Evolutionary conservation across 257 asterid species (phyloP).

Genomic region (Petrea volubilis): DNA sequence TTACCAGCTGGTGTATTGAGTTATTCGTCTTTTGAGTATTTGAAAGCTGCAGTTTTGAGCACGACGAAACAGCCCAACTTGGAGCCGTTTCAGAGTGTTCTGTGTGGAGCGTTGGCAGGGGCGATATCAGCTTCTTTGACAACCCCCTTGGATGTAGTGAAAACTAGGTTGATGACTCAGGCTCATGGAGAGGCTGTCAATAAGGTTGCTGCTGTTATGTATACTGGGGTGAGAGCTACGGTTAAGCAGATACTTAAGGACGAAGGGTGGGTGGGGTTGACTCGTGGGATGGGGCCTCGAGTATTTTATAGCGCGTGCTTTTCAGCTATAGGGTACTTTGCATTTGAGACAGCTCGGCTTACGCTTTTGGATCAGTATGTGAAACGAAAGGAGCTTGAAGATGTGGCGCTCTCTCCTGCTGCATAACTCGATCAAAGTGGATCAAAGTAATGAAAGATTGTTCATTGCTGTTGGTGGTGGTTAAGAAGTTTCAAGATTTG

Average conservation of each 20-base stretch:
- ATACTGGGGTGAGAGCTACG: constrained; percentile 56
- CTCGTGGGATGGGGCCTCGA: constrained; percentile 96
- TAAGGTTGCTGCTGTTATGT: constrained; percentile 63
- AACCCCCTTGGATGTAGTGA: constrained; percentile 95
- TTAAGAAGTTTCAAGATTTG: not conserved
- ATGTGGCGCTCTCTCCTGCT: constrained; percentile 26
- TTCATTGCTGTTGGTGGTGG: not conserved
- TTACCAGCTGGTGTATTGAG: constrained; percentile 96
- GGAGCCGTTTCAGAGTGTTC: constrained; percentile 90
- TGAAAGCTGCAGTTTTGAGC: constrained; percentile 79
- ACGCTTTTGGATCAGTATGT: constrained; percentile 71
- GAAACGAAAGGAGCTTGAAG: constrained; percentile 63
- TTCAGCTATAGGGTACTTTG: constrained; percentile 94
- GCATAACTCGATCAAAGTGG: constrained; percentile 26
- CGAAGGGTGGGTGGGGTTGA: constrained; percentile 94
- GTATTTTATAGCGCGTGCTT: constrained; percentile 90
- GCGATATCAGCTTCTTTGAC: constrained; percentile 92
- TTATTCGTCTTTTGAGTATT: constrained; percentile 89
- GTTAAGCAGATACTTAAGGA: constrained; percentile 80
- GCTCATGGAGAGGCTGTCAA: constrained; percentile 64
- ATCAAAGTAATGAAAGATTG: constrained; percentile 21
- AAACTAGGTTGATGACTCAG: constrained; percentile 97
- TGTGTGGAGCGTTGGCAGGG: constrained; percentile 96
- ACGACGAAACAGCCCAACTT: constrained; percentile 43
- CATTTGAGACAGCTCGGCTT: constrained; percentile 91